A percentile compares a stretch with the other conserved stretches of the same genome.
These are phyloP conservation scores for Blastocladiella emersonii DNA, from an alignment of 371 early-diverging fungal genomes.

Conservation along the genomic window DNA sequence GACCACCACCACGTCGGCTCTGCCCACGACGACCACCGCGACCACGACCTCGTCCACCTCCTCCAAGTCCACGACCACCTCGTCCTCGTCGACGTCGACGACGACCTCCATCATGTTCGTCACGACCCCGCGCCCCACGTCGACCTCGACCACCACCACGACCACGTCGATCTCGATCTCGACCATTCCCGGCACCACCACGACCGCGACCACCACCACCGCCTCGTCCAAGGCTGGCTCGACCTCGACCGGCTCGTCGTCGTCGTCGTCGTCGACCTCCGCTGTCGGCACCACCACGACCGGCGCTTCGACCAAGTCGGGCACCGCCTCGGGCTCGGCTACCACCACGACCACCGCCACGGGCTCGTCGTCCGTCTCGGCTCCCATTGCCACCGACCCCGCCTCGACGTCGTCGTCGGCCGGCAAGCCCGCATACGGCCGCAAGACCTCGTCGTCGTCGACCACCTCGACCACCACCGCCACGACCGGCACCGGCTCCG, in stretches of 20 bases:
- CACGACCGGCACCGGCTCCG: background rate
- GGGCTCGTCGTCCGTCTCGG: background rate
- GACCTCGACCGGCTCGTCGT: background rate
- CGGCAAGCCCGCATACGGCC: too few relatives aligned
- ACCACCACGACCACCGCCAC: background rate
- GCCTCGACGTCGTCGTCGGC: too few relatives aligned
- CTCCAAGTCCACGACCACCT: too few relatives aligned
- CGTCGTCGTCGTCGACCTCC: too few relatives aligned
- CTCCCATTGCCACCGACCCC: background rate
- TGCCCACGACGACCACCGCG: too few relatives aligned
- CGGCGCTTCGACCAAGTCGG: too few relatives aligned
- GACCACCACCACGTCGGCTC: background rate
- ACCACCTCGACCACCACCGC: background rate
- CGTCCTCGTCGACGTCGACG: too few relatives aligned
- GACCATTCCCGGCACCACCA: background rate
- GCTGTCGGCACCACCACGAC: too few relatives aligned
- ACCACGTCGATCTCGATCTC: background rate
- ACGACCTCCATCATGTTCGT: background rate
- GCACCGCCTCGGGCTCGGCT: too few relatives aligned
- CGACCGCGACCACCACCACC: background rate
- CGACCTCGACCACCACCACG: background rate
- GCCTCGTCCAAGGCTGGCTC: background rate
- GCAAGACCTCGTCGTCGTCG: too few relatives aligned
- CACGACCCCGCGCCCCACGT: background rate
- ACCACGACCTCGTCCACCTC: background rate